A percentile compares a stretch with the other conserved stretches of the same genome.
These are phyloP conservation scores for Pyricularia grisea DNA, from an alignment of 2,329 filamentous ascomycete genomes.

Conservation along the genomic window DNA sequence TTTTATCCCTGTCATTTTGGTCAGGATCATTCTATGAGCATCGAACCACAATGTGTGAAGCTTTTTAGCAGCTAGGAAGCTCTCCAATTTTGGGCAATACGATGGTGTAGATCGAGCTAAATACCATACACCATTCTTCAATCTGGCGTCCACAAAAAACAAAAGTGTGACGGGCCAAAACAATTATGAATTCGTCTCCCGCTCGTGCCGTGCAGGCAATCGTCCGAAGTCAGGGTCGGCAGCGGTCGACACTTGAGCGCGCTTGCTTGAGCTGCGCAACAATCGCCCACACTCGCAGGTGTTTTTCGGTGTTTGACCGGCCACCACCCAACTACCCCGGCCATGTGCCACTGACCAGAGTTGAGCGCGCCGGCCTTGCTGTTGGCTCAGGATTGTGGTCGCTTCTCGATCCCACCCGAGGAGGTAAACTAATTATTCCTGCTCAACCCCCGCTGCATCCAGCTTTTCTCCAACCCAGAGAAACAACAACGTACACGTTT, in stretches of 20 bases:
- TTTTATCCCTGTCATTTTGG: background rate
- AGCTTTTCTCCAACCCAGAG: background rate
- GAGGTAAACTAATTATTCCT: conserved; percentile 38
- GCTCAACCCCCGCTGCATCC: background rate
- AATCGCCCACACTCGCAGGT: conserved; percentile 7
- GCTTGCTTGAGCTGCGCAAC: conserved; percentile 1
- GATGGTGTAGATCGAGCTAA: background rate
- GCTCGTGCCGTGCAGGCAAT: background rate
- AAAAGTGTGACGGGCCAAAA: background rate
- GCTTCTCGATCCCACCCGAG: conserved; percentile 68
- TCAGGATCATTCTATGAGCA: background rate
- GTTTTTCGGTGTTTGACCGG: conserved; percentile 76
- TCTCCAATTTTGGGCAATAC: background rate
- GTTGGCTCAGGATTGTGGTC: conserved; percentile 54
- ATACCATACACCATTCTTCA: background rate
- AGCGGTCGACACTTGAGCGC: background rate
- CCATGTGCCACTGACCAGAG: conserved; percentile 75
- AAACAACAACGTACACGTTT: background rate
- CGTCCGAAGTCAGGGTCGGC: background rate
- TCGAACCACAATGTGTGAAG: background rate
- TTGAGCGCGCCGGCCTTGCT: conserved; percentile 67
- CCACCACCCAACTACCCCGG: conserved; percentile 82
- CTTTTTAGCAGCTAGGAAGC: background rate
- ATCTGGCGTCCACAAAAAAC: background rate
- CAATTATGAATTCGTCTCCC: background rate